Evolutionary conservation across 495 filamentous ascomycete genomes (phyloP).

Genomic region (Podospora conica): DNA sequence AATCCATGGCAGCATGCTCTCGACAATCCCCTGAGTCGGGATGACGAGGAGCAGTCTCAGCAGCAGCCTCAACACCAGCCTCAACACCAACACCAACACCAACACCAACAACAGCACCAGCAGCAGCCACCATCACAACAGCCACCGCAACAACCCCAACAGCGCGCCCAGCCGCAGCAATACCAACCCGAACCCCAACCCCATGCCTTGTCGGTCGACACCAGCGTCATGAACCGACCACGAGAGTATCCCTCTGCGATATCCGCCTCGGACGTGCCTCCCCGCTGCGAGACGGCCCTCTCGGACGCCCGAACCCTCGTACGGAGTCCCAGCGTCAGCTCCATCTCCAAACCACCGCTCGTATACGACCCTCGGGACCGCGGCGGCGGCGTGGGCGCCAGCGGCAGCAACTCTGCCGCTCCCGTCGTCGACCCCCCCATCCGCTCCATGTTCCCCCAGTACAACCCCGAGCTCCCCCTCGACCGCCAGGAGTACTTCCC

Average conservation of each 20-base stretch:
- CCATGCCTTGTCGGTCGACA: constrained; percentile 15
- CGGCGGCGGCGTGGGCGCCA: constrained; percentile 14
- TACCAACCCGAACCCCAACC: constrained; percentile 13
- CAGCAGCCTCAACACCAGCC: constrained; percentile 5
- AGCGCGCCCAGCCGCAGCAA: constrained; percentile 8
- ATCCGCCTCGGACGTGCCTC: constrained; percentile 33
- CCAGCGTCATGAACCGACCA: constrained; percentile 16
- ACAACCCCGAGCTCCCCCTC: constrained; percentile 64
- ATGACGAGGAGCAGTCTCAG: constrained; percentile 1
- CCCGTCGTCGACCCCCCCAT: constrained; percentile 20
- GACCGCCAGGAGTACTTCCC: constrained; percentile 65
- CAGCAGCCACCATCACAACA: constrained; percentile 7
- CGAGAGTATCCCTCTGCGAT: constrained; percentile 22
- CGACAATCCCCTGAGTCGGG: constrained; percentile 11
- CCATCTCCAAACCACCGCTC: constrained; percentile 42
- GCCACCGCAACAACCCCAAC: constrained; percentile 11
- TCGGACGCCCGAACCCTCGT: constrained; percentile 47
- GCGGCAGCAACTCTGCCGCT: constrained; percentile 2
- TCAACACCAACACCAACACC: constrained; percentile 8
- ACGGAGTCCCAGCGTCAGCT: constrained; percentile 42
- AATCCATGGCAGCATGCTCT: constrained; percentile 32
- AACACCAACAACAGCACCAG: constrained; percentile 10
- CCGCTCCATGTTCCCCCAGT: constrained; percentile 70
- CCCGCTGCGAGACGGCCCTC: constrained; percentile 42
- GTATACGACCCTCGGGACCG: constrained; percentile 21